These are phyloP conservation scores for Glycine tomentella DNA, from an alignment of 306 rosid genomes.

Conservation along the genomic window DNA sequence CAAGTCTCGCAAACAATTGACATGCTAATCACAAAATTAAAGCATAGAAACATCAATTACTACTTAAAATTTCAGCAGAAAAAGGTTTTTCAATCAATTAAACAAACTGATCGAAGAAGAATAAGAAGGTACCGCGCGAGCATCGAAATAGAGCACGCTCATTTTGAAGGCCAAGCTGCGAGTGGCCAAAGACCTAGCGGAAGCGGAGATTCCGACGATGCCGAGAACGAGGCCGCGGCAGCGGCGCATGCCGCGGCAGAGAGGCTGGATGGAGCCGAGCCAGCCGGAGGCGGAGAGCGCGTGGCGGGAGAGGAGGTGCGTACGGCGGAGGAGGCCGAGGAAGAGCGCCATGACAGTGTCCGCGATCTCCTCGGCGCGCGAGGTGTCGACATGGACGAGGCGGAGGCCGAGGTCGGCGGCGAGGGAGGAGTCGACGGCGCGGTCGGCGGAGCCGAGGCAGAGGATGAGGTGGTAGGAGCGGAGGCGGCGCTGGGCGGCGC, in stretches of 20 bases:
- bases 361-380: slow-evolving; percentile 97
- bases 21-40: slow-evolving; percentile 16
- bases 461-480: slow-evolving; percentile 89
- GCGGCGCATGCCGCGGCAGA: slow-evolving; percentile 97
- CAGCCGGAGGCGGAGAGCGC: slow-evolving; percentile 92
- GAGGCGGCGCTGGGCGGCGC: slow-evolving; percentile 98
- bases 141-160: slow-evolving; percentile 91
- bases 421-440: slow-evolving; percentile 81
- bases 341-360: slow-evolving; percentile 96
- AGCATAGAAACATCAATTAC: neutral
- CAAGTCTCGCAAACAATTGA: neutral
- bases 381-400: slow-evolving; percentile 84
- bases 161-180: slow-evolving; percentile 97
- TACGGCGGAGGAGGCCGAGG: slow-evolving; percentile 93
- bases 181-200: slow-evolving; percentile 89
- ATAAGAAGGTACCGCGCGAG: slow-evolving; percentile 59
- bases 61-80: slow-evolving; percentile 16
- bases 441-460: slow-evolving; percentile 95
- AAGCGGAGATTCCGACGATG: slow-evolving; percentile 92
- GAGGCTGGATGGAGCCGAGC: slow-evolving; percentile 98
- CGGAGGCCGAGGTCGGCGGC: slow-evolving; percentile 94
- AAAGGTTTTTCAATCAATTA: neutral
- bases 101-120: neutral
- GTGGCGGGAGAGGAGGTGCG: slow-evolving; percentile 93
- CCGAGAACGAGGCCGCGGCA: slow-evolving; percentile 96